Conservation (phyloP, 2,329 filamentous ascomycete species). For the Colletotrichum caudatum region DNA sequence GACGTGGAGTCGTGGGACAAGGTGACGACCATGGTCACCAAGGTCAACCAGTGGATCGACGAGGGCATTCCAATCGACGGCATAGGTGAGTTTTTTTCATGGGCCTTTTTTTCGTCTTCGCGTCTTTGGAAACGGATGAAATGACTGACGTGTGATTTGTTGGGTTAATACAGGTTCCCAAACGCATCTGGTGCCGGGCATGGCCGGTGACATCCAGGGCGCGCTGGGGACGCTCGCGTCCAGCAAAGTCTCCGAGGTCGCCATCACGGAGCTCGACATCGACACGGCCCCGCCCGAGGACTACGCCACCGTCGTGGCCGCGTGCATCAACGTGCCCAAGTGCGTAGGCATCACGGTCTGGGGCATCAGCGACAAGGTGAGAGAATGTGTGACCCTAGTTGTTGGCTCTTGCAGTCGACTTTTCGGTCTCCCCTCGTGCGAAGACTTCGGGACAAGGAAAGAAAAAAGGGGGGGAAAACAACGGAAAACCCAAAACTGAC, state of each 20-base stretch:
- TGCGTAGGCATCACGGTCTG: conserved; percentile 77
- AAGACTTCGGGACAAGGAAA: neutral
- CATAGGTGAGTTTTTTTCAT: conserved; percentile 54
- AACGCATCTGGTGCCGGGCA: conserved; percentile 62
- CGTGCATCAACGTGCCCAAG: conserved; percentile 67
- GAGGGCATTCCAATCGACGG: conserved; percentile 74
- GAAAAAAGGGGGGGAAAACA: no score
- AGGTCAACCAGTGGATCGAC: conserved; percentile 73
- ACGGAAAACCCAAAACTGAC: neutral
- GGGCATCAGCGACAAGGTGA: conserved; percentile 61
- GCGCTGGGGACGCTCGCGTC: conserved; percentile 66
- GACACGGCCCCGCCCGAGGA: conserved; percentile 66
- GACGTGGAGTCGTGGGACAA: conserved; percentile 72
- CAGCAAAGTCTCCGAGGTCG: conserved; percentile 65
- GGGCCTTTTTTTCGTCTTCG: no score
- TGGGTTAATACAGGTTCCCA: conserved; percentile 57
- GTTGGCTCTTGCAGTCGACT: no score
- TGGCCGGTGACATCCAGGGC: conserved; percentile 57
- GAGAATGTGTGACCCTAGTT: conserved; percentile 33
- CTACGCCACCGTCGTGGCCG: conserved; percentile 67
- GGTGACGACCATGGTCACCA: conserved; percentile 62
- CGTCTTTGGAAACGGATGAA: no score
- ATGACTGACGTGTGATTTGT: neutral
- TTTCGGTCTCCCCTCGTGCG: no score
- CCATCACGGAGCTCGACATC: conserved; percentile 78